Conservation (phyloP, 371 early-diverging fungal genomes). For the Cokeromyces recurvatus region DNA sequence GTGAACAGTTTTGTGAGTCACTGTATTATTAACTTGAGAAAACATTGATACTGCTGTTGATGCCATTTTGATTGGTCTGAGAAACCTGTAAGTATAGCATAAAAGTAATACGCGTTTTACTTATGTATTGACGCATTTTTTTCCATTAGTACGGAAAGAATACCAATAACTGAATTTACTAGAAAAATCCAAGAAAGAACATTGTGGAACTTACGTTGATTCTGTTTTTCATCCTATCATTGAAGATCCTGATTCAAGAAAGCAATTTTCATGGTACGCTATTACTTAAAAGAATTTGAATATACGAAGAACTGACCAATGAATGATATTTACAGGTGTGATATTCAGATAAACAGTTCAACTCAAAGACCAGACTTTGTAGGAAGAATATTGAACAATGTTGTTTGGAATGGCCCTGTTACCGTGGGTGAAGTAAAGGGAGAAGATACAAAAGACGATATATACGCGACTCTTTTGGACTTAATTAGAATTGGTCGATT, state of each 20-base stretch:
- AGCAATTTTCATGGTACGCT: conserved; percentile 8
- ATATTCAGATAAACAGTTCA: conserved; percentile 2
- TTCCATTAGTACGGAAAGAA: too few species aligned
- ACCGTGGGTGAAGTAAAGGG: conserved; percentile 17
- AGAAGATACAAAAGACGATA: conserved; percentile 32
- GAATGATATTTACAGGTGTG: conserved; percentile 7
- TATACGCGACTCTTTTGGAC: conserved; percentile 3
- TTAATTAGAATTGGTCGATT: conserved; percentile 7
- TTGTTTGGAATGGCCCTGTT: conserved; percentile 2
- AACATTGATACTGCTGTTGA: too few species aligned
- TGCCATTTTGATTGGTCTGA: too few species aligned
- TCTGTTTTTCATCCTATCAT: conserved; percentile 8
- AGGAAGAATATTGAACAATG: not conserved
- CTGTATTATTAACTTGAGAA: too few species aligned
- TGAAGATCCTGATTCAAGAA: conserved; percentile 6
- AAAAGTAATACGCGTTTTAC: too few species aligned
- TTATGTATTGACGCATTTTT: too few species aligned
- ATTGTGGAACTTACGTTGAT: too few species aligned
- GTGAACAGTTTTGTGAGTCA: too few species aligned
- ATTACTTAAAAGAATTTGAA: not conserved
- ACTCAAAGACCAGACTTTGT: conserved; percentile 1
- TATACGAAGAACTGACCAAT: conserved; percentile 2
- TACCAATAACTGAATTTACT: too few species aligned
- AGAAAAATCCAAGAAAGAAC: too few species aligned
- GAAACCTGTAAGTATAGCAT: too few species aligned